Percentiles rank a stretch among this genome's conserved stretches.
These are phyloP conservation scores for Leccinum pachyderme DNA, from an alignment of 1,284 basidiomycete genomes.

Conservation along the genomic window DNA sequence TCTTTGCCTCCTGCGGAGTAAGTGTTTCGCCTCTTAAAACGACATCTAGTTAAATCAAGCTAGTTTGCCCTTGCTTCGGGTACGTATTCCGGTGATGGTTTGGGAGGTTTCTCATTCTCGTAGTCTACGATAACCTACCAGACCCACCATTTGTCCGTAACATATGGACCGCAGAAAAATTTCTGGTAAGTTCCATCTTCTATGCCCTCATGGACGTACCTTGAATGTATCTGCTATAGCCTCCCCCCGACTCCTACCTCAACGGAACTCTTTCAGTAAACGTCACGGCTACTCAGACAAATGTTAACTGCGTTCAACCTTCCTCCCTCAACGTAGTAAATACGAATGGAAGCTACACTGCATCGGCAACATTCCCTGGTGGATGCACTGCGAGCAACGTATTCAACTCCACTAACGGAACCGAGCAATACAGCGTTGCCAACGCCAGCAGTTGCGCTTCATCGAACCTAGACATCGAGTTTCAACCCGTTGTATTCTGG, in stretches of 20 bases:
- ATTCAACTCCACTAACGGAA: conserved; percentile 40
- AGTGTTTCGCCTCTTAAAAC: conserved; percentile 17
- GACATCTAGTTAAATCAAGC: background rate
- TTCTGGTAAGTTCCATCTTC: conserved; percentile 37
- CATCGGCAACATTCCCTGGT: conserved; percentile 42
- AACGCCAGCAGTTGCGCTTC: conserved; percentile 40
- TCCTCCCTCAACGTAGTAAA: conserved; percentile 28
- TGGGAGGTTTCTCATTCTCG: conserved; percentile 26
- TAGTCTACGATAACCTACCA: conserved; percentile 43
- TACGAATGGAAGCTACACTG: conserved; percentile 27
- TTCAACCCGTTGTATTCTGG: conserved; percentile 66
- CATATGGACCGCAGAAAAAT: conserved; percentile 51
- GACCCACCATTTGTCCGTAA: conserved; percentile 54
- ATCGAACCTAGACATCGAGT: conserved; percentile 34
- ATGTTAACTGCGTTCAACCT: conserved; percentile 46
- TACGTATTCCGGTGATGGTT: conserved; percentile 11
- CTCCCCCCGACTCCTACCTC: conserved; percentile 38
- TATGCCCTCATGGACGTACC: background rate
- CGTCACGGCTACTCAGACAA: conserved; percentile 52
- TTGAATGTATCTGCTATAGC: conserved; percentile 19
- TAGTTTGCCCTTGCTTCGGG: conserved; percentile 46
- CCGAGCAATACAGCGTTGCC: conserved; percentile 48
- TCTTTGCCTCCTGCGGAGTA: conserved; percentile 59
- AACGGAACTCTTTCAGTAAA: conserved; percentile 54
- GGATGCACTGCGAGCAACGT: conserved; percentile 41